A percentile compares a stretch with the other conserved stretches of the same genome.
Evolutionary conservation across 495 filamentous ascomycete species (phyloP).

Genomic region (Aspergillus sparsus): DNA sequence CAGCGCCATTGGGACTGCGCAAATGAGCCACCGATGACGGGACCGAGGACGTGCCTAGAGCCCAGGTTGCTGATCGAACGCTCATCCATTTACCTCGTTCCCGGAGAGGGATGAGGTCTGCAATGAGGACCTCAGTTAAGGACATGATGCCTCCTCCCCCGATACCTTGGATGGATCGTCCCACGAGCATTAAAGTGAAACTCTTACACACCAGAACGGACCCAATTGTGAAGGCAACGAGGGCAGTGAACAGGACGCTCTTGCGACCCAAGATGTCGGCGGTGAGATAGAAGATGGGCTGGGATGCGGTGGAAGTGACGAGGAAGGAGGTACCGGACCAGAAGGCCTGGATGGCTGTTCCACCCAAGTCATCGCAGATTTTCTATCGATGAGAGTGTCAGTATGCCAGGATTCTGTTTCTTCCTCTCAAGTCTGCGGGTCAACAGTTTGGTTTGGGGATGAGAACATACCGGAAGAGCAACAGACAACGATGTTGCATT

Average conservation of each 20-base stretch:
- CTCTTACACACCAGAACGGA: constrained; percentile 36
- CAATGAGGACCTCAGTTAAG: constrained; percentile 35
- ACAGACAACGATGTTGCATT: constrained; percentile 71
- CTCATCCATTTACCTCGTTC: constrained; percentile 36
- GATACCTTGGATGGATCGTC: constrained; percentile 36
- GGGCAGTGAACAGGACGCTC: constrained; percentile 38
- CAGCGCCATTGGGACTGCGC: constrained; percentile 38
- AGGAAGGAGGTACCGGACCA: constrained; percentile 56
- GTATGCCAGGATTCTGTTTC: too few species aligned
- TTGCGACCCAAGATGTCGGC: constrained; percentile 56
- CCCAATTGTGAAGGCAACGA: constrained; percentile 42
- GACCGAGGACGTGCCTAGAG: constrained; percentile 36
- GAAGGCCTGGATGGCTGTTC: constrained; percentile 51
- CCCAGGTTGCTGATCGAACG: constrained; percentile 23
- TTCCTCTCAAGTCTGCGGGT: too few species aligned
- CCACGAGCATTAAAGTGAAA: constrained; percentile 34
- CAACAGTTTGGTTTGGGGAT: neutral
- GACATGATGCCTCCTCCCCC: constrained; percentile 36
- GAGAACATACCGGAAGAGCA: constrained; percentile 57
- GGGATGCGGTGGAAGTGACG: constrained; percentile 44
- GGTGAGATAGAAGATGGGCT: constrained; percentile 42
- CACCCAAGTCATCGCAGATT: constrained; percentile 35
- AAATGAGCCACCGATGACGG: constrained; percentile 34
- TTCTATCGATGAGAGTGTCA: constrained; percentile 5
- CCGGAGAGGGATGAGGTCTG: constrained; percentile 41